Percentiles rank a stretch among this genome's conserved stretches.
Conservation (phyloP, 176 grass and related monocot genomes). For the Alloteropsis semialata region DNA sequence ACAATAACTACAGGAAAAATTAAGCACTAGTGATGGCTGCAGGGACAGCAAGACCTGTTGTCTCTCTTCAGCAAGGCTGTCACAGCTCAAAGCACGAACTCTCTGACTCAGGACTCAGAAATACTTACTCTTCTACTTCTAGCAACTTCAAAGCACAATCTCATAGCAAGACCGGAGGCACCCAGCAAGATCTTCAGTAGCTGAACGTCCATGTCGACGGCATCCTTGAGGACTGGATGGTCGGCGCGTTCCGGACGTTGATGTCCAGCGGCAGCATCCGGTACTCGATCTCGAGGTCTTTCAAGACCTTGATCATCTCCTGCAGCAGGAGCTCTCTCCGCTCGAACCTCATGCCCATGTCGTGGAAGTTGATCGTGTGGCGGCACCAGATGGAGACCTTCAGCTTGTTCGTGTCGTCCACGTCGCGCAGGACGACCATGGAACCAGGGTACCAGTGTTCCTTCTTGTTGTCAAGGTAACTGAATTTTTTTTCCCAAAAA, state of each 20-base stretch:
- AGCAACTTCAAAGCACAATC: background rate
- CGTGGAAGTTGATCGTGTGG: conserved; percentile 89
- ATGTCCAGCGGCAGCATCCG: conserved; percentile 76
- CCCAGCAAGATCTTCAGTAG: conserved; percentile 16
- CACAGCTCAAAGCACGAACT: conserved; percentile 25
- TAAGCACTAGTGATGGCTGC: conserved; percentile 37
- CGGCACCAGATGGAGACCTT: conserved; percentile 80
- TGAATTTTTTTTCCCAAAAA: background rate
- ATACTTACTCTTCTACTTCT: conserved; percentile 1
- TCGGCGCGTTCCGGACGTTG: conserved; percentile 63
- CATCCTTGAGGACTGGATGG: conserved; percentile 49
- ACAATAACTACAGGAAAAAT: conserved; percentile 1
- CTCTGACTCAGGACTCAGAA: background rate
- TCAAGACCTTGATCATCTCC: conserved; percentile 83
- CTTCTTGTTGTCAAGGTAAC: conserved; percentile 89
- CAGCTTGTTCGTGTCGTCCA: conserved; percentile 76
- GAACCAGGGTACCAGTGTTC: conserved; percentile 91
- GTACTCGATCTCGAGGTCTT: conserved; percentile 86
- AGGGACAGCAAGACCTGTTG: background rate
- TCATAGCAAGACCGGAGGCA: background rate
- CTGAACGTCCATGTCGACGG: conserved; percentile 62
- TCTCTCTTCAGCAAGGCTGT: background rate
- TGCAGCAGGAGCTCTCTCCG: conserved; percentile 81
- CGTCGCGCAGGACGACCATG: conserved; percentile 70
- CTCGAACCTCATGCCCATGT: conserved; percentile 69